Evolutionary conservation across 768 basidiomycete genomes (phyloP).

Genomic region (Podaxis mareebaensis): DNA sequence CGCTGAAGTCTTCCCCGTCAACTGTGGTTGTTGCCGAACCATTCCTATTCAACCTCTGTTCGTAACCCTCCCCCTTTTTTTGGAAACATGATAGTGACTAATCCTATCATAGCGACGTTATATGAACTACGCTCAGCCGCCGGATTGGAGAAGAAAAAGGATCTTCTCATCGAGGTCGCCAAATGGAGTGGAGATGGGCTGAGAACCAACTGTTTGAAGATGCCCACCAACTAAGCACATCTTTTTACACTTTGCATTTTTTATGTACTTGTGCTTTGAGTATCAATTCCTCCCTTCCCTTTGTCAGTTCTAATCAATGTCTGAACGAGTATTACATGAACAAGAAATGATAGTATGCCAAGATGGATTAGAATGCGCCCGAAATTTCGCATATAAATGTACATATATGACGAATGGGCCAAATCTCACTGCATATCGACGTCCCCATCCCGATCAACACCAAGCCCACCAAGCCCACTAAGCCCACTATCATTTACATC

Average conservation of each 20-base stretch:
- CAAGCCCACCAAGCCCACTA: background rate
- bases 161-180: constrained; percentile 71
- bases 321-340: background rate
- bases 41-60: constrained; percentile 84
- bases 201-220: constrained; percentile 74
- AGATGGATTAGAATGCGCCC: background rate
- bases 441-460: background rate
- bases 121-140: constrained; percentile 79
- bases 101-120: constrained; percentile 58
- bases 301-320: background rate
- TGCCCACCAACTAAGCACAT: constrained; percentile 55
- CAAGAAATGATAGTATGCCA: background rate
- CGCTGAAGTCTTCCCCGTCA: constrained; percentile 64
- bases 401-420: background rate
- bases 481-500: constrained; percentile 3
- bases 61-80: constrained; percentile 24
- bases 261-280: background rate
- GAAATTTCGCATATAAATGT: background rate
- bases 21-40: constrained; percentile 78
- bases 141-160: constrained; percentile 75
- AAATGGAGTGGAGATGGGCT: constrained; percentile 88
- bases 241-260: background rate
- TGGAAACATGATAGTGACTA: background rate
- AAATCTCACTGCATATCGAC: constrained; percentile 4
- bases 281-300: background rate